Evolutionary conservation across 2,329 filamentous ascomycete species (phyloP), one percentile per base, ranked within the genome.

Genomic region (Fusarium odoratissimum): DNA sequence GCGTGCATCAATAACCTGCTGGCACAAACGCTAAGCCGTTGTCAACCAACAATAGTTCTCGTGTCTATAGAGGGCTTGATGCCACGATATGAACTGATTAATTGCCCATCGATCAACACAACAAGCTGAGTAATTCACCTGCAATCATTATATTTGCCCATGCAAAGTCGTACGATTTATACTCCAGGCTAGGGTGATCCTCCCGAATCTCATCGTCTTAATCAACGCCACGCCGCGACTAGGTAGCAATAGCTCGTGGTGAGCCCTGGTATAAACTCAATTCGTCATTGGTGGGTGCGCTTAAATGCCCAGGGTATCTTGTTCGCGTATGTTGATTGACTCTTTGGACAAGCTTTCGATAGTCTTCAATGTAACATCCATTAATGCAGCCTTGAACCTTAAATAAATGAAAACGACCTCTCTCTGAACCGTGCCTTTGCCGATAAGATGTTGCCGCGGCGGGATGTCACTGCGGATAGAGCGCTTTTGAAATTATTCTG

Each of bases 151-250:
- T 7, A 45, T 51, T 35, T 51, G 25, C 14, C 37, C 48, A 31
- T 46, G n/a, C 21, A 42, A 14, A 48, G 40, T 57, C 66, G 40
- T 49, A 48, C 41, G 64, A 68, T 58, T 51, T 33, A 48, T 46
- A 23, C 23, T 38, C 14, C 8, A 44, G 14, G 56, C 56, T 46
- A 68, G 31, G 33, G 21, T 45, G 38, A 59, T 51, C 44, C 33
- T 48, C 40, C 64, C 49, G 28, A 45, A 33, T 33, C 35, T 23
- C 35, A 55, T 57, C 42, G 54, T 25, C n/a, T 46, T 25, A 28
- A 17, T 14, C 23, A 37, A 12, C 41, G 51, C 44, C 49, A 63
- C 44, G n/a, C 30, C 33, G 37, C 7, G 57, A 42, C 37, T 37
- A 56, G 23, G 31, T 23, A 28, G 19, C 25, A 28, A 40, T 49